Evolutionary conservation across 2,329 filamentous ascomycete genomes (phyloP), one percentile per base, ranked within the genome.

Genomic region (Stagonosporopsis vannaccii): DNA sequence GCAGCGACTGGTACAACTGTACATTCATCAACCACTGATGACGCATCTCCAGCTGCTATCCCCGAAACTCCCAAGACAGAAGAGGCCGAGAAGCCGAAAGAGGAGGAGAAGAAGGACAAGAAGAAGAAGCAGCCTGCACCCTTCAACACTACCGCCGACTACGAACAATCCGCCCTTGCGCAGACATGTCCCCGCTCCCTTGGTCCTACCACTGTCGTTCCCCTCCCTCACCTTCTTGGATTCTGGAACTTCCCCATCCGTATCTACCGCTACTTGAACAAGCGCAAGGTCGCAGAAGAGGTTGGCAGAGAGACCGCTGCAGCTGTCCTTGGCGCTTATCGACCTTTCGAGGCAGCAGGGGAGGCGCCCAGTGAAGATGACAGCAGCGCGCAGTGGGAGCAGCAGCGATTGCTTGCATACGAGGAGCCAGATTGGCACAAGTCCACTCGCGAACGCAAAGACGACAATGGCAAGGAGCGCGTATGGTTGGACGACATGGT

Each of bases 191-290:
- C 94, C 3, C 71, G 81, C 60, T 85, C 88, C 56, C 86, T 99
- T 69, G 85, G 88, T 33, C 92, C 92, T 39, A 87, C 89, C 6
- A 81, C 84, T 22, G 83, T 90, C 13, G 84, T 99, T 57, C 81
- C 85, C 37, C 90, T 96, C 75, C 94, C 94, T 1, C 94, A 98
- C 74, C 85, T 97, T 56, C 88, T 99, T 26, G 95, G 95, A 58
- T 96, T 99, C 81, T 80, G 90, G 60, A 94, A 95, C 79, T 97
- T 94, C 2, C 90, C 92, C 0, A 90, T 88, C 62, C 89, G 95
- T 58, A 82, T 98, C 58, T 90, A 90, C 71, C 90, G 95, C 62
- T 99, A 93, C 83, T 82, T 99, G 58, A 96, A 89, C 75, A 88
- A 89, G 59, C 89, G 95, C 50, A 79, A 85, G 60, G 83, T 97